phyloP scores from a whole-genome alignment of 768 basidiomycete species.

The Vishniacozyma victoriae region DNA sequence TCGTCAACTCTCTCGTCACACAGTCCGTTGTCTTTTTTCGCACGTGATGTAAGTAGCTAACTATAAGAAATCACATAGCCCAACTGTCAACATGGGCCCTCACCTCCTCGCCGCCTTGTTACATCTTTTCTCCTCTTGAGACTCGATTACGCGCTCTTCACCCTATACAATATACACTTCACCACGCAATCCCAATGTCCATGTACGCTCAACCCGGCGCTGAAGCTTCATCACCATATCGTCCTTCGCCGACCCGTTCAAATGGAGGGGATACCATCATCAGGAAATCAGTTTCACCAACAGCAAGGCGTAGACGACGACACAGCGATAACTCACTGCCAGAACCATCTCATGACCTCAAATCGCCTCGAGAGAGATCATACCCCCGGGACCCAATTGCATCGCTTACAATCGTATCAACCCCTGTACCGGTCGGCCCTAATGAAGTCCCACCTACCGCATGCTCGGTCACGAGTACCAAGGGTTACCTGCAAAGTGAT shows the following conservation, averaged over 20 bases:
- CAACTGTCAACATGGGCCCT: slow-evolving; percentile 35
- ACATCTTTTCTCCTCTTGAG: slow-evolving; percentile 41
- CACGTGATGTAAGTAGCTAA: background rate
- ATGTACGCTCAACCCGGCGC: slow-evolving; percentile 38
- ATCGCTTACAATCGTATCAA: slow-evolving; percentile 22
- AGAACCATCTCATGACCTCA: too few species aligned
- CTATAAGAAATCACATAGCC: slow-evolving; percentile 36
- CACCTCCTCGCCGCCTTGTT: slow-evolving; percentile 27
- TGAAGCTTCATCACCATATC: background rate
- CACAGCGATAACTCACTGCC: too few species aligned
- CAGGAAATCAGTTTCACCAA: background rate
- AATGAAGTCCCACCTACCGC: background rate
- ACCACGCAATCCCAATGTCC: slow-evolving; percentile 41
- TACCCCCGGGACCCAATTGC: slow-evolving; percentile 39
- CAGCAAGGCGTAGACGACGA: background rate
- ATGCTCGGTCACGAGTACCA: background rate
- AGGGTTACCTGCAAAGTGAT: background rate
- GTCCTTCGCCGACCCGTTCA: background rate
- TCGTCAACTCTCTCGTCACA: slow-evolving; percentile 35
- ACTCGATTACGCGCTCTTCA: slow-evolving; percentile 32
- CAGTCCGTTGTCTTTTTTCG: slow-evolving; percentile 22
- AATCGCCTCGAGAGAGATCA: too few species aligned
- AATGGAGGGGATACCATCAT: too few species aligned
- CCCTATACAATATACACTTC: slow-evolving; percentile 24
- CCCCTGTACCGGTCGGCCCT: too few species aligned